Conservation (phyloP, 371 early-diverging fungal genomes). For the Syncephalis plumigaleata region DNA sequence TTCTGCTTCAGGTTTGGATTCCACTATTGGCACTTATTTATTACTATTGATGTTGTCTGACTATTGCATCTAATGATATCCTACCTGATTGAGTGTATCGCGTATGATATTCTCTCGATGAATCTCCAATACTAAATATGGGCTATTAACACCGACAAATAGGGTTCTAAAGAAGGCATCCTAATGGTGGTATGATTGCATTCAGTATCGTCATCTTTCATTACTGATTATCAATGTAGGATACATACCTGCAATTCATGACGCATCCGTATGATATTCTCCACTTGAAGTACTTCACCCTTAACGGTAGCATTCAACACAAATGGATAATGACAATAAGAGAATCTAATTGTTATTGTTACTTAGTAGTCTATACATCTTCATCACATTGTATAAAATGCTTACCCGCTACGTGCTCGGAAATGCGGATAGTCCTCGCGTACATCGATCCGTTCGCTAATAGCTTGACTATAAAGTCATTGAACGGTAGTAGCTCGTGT, state of each 20-base stretch:
- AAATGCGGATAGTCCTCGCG: slow-evolving; percentile 68
- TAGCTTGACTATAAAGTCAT: slow-evolving; percentile 47
- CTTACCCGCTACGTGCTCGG: slow-evolving; percentile 42
- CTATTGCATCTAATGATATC: not conserved
- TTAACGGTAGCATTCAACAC: slow-evolving; percentile 60
- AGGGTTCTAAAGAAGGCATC: slow-evolving; percentile 74
- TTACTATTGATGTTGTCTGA: not conserved
- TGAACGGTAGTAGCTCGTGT: slow-evolving; percentile 20
- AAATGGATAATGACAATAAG: slow-evolving; percentile 66
- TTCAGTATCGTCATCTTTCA: not conserved
- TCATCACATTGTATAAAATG: not conserved
- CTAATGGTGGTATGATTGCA: not conserved
- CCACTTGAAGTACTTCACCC: slow-evolving; percentile 61
- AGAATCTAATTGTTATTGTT: slow-evolving; percentile 21
- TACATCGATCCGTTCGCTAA: slow-evolving; percentile 59
- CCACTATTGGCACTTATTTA: slow-evolving; percentile 6
- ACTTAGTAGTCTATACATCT: not conserved
- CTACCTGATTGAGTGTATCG: slow-evolving; percentile 54
- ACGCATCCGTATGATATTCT: slow-evolving; percentile 64
- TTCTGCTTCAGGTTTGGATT: slow-evolving; percentile 33
- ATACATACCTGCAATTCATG: slow-evolving; percentile 27
- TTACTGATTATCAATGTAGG: too few relatives aligned
- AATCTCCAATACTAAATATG: slow-evolving; percentile 50
- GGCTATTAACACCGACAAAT: slow-evolving; percentile 74
- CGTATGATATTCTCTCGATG: slow-evolving; percentile 73